Percentiles rank a stretch among this genome's conserved stretches.
Conservation (phyloP, 2,329 filamentous ascomycete species). For the Diplodia seriata region DNA sequence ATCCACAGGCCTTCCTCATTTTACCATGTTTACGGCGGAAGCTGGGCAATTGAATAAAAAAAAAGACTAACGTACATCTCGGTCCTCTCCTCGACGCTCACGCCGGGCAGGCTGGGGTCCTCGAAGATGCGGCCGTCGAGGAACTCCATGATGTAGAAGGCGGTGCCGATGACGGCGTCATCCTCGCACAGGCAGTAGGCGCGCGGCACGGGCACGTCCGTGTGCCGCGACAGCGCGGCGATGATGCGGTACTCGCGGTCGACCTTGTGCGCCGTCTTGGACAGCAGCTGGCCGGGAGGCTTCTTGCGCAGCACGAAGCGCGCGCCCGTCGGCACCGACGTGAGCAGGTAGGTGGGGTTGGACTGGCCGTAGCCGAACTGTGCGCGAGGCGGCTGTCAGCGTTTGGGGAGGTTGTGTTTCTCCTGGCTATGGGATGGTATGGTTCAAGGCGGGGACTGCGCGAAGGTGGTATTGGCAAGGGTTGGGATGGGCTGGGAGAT, state of each 20-base stretch:
- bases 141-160: conserved; percentile 98
- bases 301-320: conserved; percentile 96
- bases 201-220: conserved; percentile 84
- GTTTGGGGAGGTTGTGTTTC: background rate
- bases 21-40: background rate
- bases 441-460: too few relatives aligned
- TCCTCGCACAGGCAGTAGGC: conserved; percentile 89
- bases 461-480: background rate
- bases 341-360: conserved; percentile 95
- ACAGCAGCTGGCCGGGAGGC: conserved; percentile 91
- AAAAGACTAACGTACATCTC: conserved; percentile 64
- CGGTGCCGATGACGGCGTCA: conserved; percentile 77
- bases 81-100: conserved; percentile 70
- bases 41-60: background rate
- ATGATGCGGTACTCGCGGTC: conserved; percentile 95
- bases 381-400: conserved; percentile 2
- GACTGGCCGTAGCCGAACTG: conserved; percentile 97
- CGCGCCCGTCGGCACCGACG: conserved; percentile 65
- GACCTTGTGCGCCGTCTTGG: conserved; percentile 93
- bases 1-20: background rate
- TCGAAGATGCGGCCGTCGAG: conserved; percentile 93
- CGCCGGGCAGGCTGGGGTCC: conserved; percentile 80
- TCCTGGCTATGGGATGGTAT: too few relatives aligned
- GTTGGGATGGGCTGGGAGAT: background rate
- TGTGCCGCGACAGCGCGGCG: conserved; percentile 73